A percentile compares a stretch with the other conserved stretches of the same genome.
Conservation (phyloP, 2,329 filamentous ascomycete species). For the Ceratocystis smalleyi region DNA sequence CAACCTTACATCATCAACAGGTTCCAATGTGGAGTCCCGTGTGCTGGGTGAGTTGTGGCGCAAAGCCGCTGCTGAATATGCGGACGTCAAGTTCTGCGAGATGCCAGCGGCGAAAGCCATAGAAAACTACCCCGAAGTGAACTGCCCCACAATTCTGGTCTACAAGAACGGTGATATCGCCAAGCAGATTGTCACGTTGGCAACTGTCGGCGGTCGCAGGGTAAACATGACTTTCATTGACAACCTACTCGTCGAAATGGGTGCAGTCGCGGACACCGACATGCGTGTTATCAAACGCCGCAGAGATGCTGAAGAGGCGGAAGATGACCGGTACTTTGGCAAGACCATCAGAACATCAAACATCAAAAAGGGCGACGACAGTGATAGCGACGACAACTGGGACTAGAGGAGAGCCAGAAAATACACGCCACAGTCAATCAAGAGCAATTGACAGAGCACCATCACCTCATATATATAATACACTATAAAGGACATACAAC, state of each 20-base stretch:
- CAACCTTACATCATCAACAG: conserved; percentile 61
- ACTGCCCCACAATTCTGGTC: conserved; percentile 84
- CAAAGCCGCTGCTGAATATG: conserved; percentile 67
- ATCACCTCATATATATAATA: conserved; percentile 7
- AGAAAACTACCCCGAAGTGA: conserved; percentile 86
- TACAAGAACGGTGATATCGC: conserved; percentile 88
- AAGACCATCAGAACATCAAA: conserved; percentile 39
- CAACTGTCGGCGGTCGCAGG: conserved; percentile 56
- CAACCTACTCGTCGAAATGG: conserved; percentile 63
- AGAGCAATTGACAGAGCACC: background rate
- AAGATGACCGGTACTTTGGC: conserved; percentile 38
- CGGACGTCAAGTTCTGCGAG: conserved; percentile 95
- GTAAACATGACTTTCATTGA: conserved; percentile 65
- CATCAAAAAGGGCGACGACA: conserved; percentile 28
- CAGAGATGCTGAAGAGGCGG: conserved; percentile 43
- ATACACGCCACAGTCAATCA: conserved; percentile 3
- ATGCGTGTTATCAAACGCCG: conserved; percentile 54
- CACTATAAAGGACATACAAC: conserved; percentile 1
- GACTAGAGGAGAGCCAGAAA: conserved; percentile 30
- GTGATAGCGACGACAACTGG: conserved; percentile 45
- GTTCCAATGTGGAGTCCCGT: conserved; percentile 71
- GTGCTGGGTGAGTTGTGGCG: conserved; percentile 76
- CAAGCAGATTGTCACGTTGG: conserved; percentile 80
- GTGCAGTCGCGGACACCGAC: conserved; percentile 64
- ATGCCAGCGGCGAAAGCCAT: conserved; percentile 87